Base-by-base conservation (phyloP, 179 eudicot species). In the Silene vulgaris region DNA sequence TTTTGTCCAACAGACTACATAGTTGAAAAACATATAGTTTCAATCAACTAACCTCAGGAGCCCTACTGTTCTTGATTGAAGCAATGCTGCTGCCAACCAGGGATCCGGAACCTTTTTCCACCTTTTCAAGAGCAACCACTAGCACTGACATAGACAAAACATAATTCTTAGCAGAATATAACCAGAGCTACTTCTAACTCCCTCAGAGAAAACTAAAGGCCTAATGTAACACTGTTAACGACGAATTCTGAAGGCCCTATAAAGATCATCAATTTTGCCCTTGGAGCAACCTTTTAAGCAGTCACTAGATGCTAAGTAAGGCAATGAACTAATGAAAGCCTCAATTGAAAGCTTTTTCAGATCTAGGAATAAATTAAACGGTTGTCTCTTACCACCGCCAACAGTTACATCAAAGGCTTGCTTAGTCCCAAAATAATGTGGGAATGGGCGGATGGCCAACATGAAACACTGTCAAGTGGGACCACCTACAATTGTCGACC, bases 51-150 rank as follows among this genome's bases (percentile, higher is more conserved):
- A 95, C 99, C 99, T 95, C 97, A 72, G 99, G 96, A 84, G 97
- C 97, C 43, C 91, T 82, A 83, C 92, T 95, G 85, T 85, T 89
- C 90, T 95, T 97, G 64, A 95, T 89, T 69, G 97, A 86, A 83
- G 99, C 97, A 84, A 95, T 95, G 87, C 89, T 87, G 86, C 86
- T 89, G 50, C 99, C 99, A 75, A 93, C 87, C 52, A 88, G 86
- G 63, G 99, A 80, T 62, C 99, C 99, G 30, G 97, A 90, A 82
- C 89, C 91, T 75, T 82, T 82, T 75, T 91, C 99, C 85, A 95
- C 97, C 86, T 85, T 93, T 77, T 96, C 99, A 80, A 96, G 82
- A 82, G 99, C 97, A 80, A 96, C 96, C 73, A 93, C 90, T 90
- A 96, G 79, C 74, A 96, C 99, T 95, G 50, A 71, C 69, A 77